Conservation (phyloP, 305 asterid genomes). For the Fraxinus platypoda region DNA sequence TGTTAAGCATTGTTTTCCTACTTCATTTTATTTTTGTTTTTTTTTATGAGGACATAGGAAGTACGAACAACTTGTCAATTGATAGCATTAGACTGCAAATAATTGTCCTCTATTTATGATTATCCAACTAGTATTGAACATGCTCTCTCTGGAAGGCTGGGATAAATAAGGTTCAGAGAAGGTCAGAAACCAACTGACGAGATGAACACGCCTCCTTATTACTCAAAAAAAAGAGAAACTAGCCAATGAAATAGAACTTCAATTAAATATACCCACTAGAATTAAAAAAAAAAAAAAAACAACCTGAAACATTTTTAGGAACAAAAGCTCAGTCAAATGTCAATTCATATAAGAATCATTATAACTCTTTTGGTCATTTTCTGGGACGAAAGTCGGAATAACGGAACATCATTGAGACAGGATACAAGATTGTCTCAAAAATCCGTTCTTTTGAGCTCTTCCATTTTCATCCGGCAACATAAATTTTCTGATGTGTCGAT, state of each 20-base stretch:
- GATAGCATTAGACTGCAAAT: slow-evolving; percentile 11
- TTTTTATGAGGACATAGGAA: not conserved
- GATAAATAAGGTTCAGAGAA: slow-evolving; percentile 13
- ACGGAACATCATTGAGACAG: not conserved
- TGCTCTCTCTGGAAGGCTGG: not conserved
- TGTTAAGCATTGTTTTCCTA: slow-evolving; percentile 2
- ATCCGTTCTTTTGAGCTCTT: not conserved
- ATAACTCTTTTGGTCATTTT: not conserved
- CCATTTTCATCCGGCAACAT: not conserved
- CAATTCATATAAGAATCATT: not conserved
- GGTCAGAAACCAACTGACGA: not conserved
- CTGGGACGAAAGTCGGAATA: not conserved
- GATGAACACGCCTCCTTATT: not conserved
- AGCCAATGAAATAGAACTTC: not conserved
- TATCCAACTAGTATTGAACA: slow-evolving; percentile 13
- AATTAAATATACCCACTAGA: not conserved
- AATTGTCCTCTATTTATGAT: not conserved
- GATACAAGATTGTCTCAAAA: not conserved
- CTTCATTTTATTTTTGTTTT: not conserved
- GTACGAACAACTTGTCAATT: not conserved
- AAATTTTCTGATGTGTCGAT: not conserved
- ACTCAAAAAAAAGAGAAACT: slow-evolving; percentile 11
- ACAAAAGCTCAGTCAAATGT: not conserved
- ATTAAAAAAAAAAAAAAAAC: not conserved
- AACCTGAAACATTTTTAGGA: not conserved